These are phyloP conservation scores for Tolypocladium album DNA, from an alignment of 2,329 filamentous ascomycete genomes.

Conservation along the genomic window DNA sequence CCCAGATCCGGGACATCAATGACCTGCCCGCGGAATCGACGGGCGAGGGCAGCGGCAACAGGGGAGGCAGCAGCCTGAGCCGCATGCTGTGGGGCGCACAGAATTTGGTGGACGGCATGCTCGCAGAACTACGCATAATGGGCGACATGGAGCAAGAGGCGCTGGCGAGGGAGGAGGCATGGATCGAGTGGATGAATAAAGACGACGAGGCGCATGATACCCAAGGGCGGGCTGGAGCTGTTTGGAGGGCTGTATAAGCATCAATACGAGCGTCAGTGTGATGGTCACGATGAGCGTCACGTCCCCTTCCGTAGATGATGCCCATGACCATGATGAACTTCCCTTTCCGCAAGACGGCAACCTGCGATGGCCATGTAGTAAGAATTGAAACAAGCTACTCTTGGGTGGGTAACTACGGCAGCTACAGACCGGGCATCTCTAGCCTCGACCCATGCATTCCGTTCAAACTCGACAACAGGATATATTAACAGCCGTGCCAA, in stretches of 20 bases:
- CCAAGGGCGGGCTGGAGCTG: conserved; percentile 29
- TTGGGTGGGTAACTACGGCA: background rate
- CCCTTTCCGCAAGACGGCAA: background rate
- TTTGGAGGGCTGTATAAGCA: conserved; percentile 31
- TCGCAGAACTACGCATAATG: conserved; percentile 53
- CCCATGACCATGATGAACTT: background rate
- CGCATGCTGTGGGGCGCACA: conserved; percentile 37
- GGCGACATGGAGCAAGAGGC: conserved; percentile 48
- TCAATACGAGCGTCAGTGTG: too few relatives aligned
- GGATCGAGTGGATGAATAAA: conserved; percentile 45
- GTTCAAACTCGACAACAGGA: background rate
- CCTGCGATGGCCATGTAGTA: background rate
- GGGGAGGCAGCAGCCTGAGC: conserved; percentile 26
- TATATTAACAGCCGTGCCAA: background rate
- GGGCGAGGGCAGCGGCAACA: conserved; percentile 2
- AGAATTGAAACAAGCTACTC: background rate
- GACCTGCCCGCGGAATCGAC: conserved; percentile 14
- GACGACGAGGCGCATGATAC: conserved; percentile 25
- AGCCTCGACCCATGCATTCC: background rate
- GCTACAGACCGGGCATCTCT: background rate
- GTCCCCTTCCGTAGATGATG: background rate
- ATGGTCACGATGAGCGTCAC: too few relatives aligned
- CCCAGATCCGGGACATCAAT: conserved; percentile 33
- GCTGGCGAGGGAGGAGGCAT: conserved; percentile 42
- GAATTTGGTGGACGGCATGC: conserved; percentile 45